These are phyloP conservation scores for Cyclotella sp. DNA, from an alignment of 108 stramenopile species.

Conservation along the genomic window DNA sequence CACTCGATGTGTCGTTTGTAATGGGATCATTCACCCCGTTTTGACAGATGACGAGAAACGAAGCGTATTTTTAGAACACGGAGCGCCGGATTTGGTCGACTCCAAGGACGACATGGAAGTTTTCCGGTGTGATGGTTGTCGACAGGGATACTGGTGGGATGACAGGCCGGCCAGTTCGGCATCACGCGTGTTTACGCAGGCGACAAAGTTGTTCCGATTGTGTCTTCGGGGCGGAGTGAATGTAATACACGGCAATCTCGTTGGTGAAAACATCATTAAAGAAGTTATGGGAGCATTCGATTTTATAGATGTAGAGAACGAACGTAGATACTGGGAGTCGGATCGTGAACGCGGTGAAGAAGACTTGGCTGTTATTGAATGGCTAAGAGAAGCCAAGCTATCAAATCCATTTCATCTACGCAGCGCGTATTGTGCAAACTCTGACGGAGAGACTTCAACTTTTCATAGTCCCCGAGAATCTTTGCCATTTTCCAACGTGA, in stretches of 20 bases:
- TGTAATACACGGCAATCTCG: slow-evolving; percentile 28
- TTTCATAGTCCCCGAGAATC: slow-evolving; percentile 33
- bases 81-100: slow-evolving; percentile 56
- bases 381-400: slow-evolving; percentile 75
- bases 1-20: slow-evolving; percentile 86
- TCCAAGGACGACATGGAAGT: slow-evolving; percentile 60
- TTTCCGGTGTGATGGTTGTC: slow-evolving; percentile 75
- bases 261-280: slow-evolving; percentile 38
- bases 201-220: slow-evolving; percentile 66
- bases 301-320: slow-evolving; percentile 61
- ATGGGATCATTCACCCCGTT: slow-evolving; percentile 76
- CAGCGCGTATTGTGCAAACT: slow-evolving; percentile 66
- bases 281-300: slow-evolving; percentile 71
- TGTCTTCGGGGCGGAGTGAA: slow-evolving; percentile 80
- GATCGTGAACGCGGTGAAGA: neutral
- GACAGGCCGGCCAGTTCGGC: slow-evolving; percentile 79
- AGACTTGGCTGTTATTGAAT: slow-evolving; percentile 59
- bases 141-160: slow-evolving; percentile 90
- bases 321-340: slow-evolving; percentile 25
- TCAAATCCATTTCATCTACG: slow-evolving; percentile 62
- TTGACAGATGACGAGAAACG: slow-evolving; percentile 54
- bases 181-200: slow-evolving; percentile 74
- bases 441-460: slow-evolving; percentile 22
- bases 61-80: slow-evolving; percentile 64
- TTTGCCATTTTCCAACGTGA: slow-evolving; percentile 86